Conservation (phyloP, 768 basidiomycete species). For the Boletus tylopilopsis region DNA sequence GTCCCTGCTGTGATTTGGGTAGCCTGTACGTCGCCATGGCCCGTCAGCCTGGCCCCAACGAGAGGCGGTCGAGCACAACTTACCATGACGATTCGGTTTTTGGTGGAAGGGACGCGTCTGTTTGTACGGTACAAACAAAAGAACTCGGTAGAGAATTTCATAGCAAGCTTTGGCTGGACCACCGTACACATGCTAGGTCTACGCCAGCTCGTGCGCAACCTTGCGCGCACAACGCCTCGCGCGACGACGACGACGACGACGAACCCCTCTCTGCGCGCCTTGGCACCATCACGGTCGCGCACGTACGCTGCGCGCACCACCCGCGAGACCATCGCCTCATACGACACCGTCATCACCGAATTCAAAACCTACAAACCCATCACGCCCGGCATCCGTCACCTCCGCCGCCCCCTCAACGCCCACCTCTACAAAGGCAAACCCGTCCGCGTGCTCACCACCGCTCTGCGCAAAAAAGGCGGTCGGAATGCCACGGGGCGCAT, state of each 20-base stretch:
- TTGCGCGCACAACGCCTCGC: slow-evolving; percentile 7
- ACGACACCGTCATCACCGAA: slow-evolving; percentile 43
- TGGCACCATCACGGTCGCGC: slow-evolving; percentile 9
- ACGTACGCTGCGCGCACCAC: slow-evolving; percentile 35
- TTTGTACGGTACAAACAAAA: slow-evolving; percentile 32
- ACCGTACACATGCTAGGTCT: slow-evolving; percentile 12
- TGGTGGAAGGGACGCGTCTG: slow-evolving; percentile 26
- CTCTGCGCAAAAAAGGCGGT: slow-evolving; percentile 83
- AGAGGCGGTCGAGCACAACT: neutral
- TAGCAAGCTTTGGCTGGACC: too few relatives aligned
- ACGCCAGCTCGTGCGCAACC: slow-evolving; percentile 15
- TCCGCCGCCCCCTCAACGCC: slow-evolving; percentile 73
- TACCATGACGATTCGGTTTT: slow-evolving; percentile 26
- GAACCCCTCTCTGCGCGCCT: slow-evolving; percentile 5
- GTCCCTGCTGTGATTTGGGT: slow-evolving; percentile 76
- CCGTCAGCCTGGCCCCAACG: slow-evolving; percentile 2
- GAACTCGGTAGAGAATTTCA: too few relatives aligned
- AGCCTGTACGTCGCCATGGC: slow-evolving; percentile 36
- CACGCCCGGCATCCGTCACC: slow-evolving; percentile 82
- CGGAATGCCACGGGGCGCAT: slow-evolving; percentile 80
- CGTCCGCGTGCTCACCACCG: slow-evolving; percentile 72
- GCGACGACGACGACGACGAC: slow-evolving; percentile 1
- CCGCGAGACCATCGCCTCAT: slow-evolving; percentile 31
- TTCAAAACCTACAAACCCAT: slow-evolving; percentile 92
- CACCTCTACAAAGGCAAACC: slow-evolving; percentile 89